Percentiles rank a stretch among this genome's conserved stretches.
Evolutionary conservation across 2,329 filamentous ascomycete species (phyloP).

Genomic region (Hypoxylon sp.): DNA sequence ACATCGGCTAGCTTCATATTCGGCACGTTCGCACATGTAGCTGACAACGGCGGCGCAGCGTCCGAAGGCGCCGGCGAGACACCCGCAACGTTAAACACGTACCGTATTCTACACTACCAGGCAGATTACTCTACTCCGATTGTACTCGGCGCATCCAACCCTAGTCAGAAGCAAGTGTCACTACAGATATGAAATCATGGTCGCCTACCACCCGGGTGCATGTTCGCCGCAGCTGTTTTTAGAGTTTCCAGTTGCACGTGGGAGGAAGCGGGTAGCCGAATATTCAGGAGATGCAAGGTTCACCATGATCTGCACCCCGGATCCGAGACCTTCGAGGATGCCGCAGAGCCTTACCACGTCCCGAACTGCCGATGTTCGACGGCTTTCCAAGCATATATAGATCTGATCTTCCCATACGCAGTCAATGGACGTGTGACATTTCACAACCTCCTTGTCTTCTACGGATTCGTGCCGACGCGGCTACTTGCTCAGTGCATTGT

Average conservation of each 20-base stretch:
- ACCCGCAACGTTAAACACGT: background rate
- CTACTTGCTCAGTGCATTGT: conserved; percentile 42
- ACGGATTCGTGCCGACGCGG: conserved; percentile 38
- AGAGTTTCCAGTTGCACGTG: conserved; percentile 35
- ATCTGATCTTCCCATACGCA: conserved; percentile 33
- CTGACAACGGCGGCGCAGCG: conserved; percentile 8
- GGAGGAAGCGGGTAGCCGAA: conserved; percentile 38
- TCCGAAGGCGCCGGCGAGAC: conserved; percentile 5
- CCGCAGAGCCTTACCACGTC: conserved; percentile 27
- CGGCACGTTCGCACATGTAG: background rate
- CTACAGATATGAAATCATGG: conserved; percentile 29
- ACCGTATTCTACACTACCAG: background rate
- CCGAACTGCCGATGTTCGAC: conserved; percentile 24
- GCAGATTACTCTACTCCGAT: conserved; percentile 4
- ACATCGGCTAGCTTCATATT: conserved; percentile 20
- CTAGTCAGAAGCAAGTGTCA: conserved; percentile 15
- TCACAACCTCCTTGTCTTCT: conserved; percentile 38
- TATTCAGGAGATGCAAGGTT: conserved; percentile 18
- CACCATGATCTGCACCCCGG: conserved; percentile 36
- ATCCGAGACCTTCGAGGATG: conserved; percentile 31
- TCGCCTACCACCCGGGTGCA: conserved; percentile 22
- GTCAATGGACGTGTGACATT: conserved; percentile 40
- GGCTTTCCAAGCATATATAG: conserved; percentile 33
- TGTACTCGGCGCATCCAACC: conserved; percentile 1
- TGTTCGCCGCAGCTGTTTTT: conserved; percentile 28